These are phyloP conservation scores for cucumber (Cucumis sativus) DNA, from an alignment of 306 rosid genomes.

Conservation along the genomic window Cucumber_9930_V3 NC_026660.2:11107001-11107500, in stretches of 20 bases:
- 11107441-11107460: background rate
- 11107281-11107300: conserved; percentile 71
- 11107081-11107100: background rate
- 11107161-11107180: background rate
- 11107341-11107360: conserved; percentile 72
- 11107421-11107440: background rate
- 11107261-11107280: background rate
- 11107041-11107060: background rate
- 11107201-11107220: background rate
- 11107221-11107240: background rate
- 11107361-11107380: conserved; percentile 87
- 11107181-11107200: background rate
- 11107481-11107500: background rate
- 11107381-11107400: conserved; percentile 84
- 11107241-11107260: background rate
- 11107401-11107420: conserved; percentile 13
- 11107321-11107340: conserved; percentile 79
- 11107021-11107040: background rate
- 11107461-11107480: background rate
- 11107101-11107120: background rate
- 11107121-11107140: background rate
- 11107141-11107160: background rate
- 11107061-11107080: background rate
- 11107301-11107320: conserved; percentile 92
- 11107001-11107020: background rate